Conservation (phyloP, 1,284 basidiomycete species). For the Marasmius oreades region DNA sequence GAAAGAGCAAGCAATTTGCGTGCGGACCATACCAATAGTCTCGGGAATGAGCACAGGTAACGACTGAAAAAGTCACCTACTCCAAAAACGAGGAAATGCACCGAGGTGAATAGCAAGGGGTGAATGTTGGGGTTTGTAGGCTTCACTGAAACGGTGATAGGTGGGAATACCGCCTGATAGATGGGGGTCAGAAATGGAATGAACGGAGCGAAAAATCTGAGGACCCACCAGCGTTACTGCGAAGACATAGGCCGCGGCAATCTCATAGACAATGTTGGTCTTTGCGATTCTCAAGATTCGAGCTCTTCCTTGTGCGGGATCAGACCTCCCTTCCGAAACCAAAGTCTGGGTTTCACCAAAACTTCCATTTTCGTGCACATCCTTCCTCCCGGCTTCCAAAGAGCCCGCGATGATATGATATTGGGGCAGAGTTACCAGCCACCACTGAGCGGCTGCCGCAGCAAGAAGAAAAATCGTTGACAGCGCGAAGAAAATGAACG, state of each 20-base stretch:
- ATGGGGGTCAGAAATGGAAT: conserved; percentile 3
- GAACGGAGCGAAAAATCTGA: background rate
- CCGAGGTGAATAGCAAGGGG: conserved; percentile 64
- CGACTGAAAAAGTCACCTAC: conserved; percentile 78
- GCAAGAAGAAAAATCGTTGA: conserved; percentile 62
- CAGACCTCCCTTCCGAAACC: conserved; percentile 26
- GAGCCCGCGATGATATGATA: conserved; percentile 51
- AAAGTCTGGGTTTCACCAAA: conserved; percentile 34
- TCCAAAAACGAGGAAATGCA: conserved; percentile 75
- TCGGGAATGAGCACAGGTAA: conserved; percentile 66
- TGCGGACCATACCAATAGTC: conserved; percentile 64
- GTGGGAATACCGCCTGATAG: conserved; percentile 76
- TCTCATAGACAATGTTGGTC: conserved; percentile 65
- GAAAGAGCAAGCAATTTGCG: conserved; percentile 60
- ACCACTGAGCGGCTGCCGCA: conserved; percentile 48
- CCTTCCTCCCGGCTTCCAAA: conserved; percentile 32
- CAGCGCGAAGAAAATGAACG: conserved; percentile 68
- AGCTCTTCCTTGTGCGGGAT: conserved; percentile 29
- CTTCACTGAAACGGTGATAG: conserved; percentile 74
- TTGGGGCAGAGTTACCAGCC: conserved; percentile 53
- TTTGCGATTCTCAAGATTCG: conserved; percentile 54
- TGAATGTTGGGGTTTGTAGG: conserved; percentile 58
- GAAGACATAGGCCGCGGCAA: conserved; percentile 76
- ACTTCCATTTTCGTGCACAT: conserved; percentile 16
- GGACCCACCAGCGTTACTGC: conserved; percentile 71